Conservation (phyloP, 805 yeast species). For the Saccharomyces mikatae region DNA sequence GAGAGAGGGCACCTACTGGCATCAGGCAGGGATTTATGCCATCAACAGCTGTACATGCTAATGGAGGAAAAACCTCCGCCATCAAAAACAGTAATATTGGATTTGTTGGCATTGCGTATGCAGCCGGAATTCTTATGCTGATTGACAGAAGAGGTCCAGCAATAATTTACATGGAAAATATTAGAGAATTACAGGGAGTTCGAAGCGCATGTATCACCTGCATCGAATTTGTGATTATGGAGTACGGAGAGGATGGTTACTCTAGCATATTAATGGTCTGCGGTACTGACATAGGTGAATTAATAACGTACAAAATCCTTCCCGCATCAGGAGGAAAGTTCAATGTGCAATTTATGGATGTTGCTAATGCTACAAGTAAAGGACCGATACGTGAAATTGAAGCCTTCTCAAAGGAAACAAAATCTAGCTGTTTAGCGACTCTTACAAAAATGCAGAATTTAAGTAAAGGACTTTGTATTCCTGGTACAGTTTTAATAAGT, state of each 20-base stretch:
- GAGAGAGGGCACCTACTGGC: conserved; percentile 41
- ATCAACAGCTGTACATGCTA: conserved; percentile 36
- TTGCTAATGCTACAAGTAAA: conserved; percentile 39
- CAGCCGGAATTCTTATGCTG: conserved; percentile 60
- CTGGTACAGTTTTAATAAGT: conserved; percentile 50
- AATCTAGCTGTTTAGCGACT: conserved; percentile 56
- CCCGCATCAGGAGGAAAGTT: conserved; percentile 58
- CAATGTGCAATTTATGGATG: conserved; percentile 42
- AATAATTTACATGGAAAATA: conserved; percentile 38
- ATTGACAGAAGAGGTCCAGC: conserved; percentile 77
- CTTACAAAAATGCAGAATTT: conserved; percentile 47
- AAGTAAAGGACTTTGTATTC: conserved; percentile 49
- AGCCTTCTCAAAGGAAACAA: conserved; percentile 52
- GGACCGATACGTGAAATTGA: conserved; percentile 45
- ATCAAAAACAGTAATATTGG: conserved; percentile 65
- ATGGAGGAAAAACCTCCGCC: conserved; percentile 46
- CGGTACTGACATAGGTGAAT: conserved; percentile 69
- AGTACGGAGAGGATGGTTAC: conserved; percentile 52
- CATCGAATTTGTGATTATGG: conserved; percentile 65
- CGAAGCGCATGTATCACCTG: conserved; percentile 40
- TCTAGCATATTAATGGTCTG: conserved; percentile 60
- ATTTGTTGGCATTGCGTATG: conserved; percentile 71
- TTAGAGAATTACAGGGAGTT: conserved; percentile 15
- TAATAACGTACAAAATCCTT: conserved; percentile 51
- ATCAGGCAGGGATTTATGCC: conserved; percentile 56